Base-by-base conservation (phyloP, 2,329 filamentous ascomycete genomes). In the Ploettnerulaceae sp. region DNA sequence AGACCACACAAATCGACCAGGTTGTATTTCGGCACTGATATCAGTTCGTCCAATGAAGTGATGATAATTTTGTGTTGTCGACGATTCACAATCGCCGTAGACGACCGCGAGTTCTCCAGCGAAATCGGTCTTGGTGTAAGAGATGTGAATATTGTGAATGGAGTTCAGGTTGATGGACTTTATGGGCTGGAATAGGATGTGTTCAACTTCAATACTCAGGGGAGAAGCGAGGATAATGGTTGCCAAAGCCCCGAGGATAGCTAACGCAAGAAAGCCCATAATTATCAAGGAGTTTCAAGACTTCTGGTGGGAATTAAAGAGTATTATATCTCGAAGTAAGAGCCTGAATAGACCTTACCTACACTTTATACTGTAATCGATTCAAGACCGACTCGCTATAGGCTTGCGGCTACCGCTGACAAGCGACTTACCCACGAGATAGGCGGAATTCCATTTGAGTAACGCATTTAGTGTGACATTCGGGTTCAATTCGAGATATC, bases 11-110 rank as follows among this genome's bases (percentile, higher is more conserved):
- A 77, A 71, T 11, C 70, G 58, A 48, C 15, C 52, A 36, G 50
- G 70, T 66, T 34, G 66, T 65, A 18, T 74, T 53, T 33, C 65
- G 22, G 71, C 67, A 15, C 62, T 60, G 14, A 64, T 59, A 29
- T 64, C 63, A 12, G 52, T 57, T n/a, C 38, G 22, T 8, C 55
- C 55, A 33, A 57, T 46, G 12, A 34, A 40, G 29, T 57, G 49
- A 26, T 51, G 47, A 21, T 44, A 33, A 7, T 37, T 26, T 32
- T 37, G 25, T 22, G 40, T 43, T 7, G 45, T 80, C 79, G 62
- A 84, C 85, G 56, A 82, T 77, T 41, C 74, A 67, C 73, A 73
- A 24, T 82, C 79, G 64, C 85, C 79, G 52, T 84, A 81, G 61
- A 86, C 85, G 26, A 52, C 40, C 12, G 47, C 39, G 12, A 52